These are phyloP conservation scores for Claviceps africana DNA, from an alignment of 2,329 filamentous ascomycete species.

Conservation along the genomic window DNA sequence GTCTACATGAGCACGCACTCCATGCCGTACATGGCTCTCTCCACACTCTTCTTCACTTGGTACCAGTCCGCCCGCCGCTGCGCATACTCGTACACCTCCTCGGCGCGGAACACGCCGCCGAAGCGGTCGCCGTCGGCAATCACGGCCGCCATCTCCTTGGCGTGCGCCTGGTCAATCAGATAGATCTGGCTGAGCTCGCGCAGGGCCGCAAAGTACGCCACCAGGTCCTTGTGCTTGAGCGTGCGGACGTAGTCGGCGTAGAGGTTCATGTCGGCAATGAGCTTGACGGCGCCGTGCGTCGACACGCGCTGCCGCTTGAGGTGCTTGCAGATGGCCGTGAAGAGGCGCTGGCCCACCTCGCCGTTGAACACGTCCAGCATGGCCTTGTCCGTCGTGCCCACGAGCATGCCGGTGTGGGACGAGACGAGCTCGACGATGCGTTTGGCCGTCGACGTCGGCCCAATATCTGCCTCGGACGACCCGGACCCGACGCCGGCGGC, in stretches of 20 bases:
- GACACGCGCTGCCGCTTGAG: constrained; percentile 90
- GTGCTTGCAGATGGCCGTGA: constrained; percentile 88
- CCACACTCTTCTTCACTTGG: constrained; percentile 71
- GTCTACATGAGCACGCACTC: constrained; percentile 66
- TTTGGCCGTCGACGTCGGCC: constrained; percentile 64
- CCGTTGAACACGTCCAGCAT: constrained; percentile 98
- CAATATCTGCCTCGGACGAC: constrained; percentile 30
- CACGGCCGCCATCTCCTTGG: constrained; percentile 87
- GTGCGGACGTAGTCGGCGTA: constrained; percentile 77
- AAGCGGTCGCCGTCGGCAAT: constrained; percentile 89
- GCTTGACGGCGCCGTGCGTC: constrained; percentile 74
- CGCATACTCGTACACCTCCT: constrained; percentile 96
- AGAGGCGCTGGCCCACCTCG: constrained; percentile 86
- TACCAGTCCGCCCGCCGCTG: constrained; percentile 94
- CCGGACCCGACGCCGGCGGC: constrained; percentile 18
- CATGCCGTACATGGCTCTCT: constrained; percentile 93
- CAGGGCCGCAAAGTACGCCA: constrained; percentile 82
- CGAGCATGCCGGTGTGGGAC: constrained; percentile 81
- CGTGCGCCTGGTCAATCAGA: constrained; percentile 68
- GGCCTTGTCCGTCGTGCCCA: constrained; percentile 91
- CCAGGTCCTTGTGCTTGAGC: constrained; percentile 68
- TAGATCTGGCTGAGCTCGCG: constrained; percentile 92
- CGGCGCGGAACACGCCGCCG: constrained; percentile 79
- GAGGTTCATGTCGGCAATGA: constrained; percentile 93
- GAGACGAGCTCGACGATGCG: constrained; percentile 75